Conservation (phyloP, 164 flowering plant species). For the Nymphaea thermarum region DNA sequence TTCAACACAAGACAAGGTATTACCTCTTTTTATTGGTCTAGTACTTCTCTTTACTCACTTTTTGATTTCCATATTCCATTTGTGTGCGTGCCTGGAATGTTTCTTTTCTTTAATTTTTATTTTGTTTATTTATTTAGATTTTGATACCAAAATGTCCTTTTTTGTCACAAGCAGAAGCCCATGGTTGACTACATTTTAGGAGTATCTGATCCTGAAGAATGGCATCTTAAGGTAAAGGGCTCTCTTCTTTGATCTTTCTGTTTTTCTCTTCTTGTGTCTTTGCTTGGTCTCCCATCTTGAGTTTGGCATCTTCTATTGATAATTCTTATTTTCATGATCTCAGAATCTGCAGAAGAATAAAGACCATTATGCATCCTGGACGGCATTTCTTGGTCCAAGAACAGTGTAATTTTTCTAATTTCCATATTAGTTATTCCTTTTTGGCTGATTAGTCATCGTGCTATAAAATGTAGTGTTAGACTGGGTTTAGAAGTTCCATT, state of each 20-base stretch:
- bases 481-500: neutral
- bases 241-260: neutral
- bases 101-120: neutral
- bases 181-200: constrained; percentile 90
- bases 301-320: constrained; percentile 3
- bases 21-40: neutral
- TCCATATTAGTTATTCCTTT: constrained; percentile 1
- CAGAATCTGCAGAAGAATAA: constrained; percentile 72
- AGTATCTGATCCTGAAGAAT: constrained; percentile 76
- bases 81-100: no score
- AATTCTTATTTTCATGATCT: neutral
- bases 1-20: constrained; percentile 51
- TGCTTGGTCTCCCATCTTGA: neutral
- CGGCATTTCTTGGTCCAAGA: constrained; percentile 55
- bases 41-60: neutral
- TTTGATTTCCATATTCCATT: neutral
- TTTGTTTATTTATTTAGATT: neutral
- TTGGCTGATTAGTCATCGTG: neutral
- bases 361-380: constrained; percentile 75
- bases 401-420: constrained; percentile 29
- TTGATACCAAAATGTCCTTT: constrained; percentile 2
- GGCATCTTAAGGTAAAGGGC: constrained; percentile 69
- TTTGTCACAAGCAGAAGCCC: constrained; percentile 22
- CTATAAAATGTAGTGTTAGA: neutral
- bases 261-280: neutral